Evolutionary conservation across 805 yeast genomes (phyloP).

Genomic region (Grigorovia jiainica): DNA sequence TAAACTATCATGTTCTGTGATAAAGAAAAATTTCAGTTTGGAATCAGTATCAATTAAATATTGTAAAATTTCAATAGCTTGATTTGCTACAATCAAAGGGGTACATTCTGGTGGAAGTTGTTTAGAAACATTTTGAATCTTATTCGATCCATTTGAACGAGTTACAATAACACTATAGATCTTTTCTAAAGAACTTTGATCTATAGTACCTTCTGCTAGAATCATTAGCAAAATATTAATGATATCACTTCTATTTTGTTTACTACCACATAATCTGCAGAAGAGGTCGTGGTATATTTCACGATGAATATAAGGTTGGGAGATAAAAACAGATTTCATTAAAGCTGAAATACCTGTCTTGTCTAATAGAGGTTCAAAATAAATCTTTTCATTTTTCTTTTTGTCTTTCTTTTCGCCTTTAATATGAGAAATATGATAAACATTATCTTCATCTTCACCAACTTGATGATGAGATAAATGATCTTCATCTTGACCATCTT

Average conservation of each 20-base stretch:
- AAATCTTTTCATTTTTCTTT: conserved; percentile 17
- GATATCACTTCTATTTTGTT: conserved; percentile 69
- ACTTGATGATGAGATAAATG: neutral
- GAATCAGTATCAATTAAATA: conserved; percentile 57
- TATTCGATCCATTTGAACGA: conserved; percentile 33
- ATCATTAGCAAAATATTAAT: conserved; percentile 58
- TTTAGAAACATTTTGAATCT: conserved; percentile 8
- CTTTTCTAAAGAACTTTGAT: conserved; percentile 50
- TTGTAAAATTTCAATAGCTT: conserved; percentile 65
- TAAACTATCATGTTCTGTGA: conserved; percentile 63
- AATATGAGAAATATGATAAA: neutral
- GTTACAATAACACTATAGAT: conserved; percentile 48
- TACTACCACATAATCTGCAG: conserved; percentile 59
- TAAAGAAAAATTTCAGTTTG: conserved; percentile 62
- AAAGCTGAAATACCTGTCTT: conserved; percentile 66
- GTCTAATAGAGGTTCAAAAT: conserved; percentile 62
- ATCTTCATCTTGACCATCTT: conserved; percentile 7
- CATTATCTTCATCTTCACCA: conserved; percentile 8
- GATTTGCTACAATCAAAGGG: conserved; percentile 64
- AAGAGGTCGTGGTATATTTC: conserved; percentile 58
- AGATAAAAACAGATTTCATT: conserved; percentile 60
- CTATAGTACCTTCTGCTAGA: conserved; percentile 64
- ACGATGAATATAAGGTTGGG: conserved; percentile 54
- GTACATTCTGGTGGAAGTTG: conserved; percentile 53
- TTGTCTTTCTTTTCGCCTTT: conserved; percentile 5